These are phyloP conservation scores for Populus tomentosa DNA, from an alignment of 441 rosid species.

Conservation along the genomic window DNA sequence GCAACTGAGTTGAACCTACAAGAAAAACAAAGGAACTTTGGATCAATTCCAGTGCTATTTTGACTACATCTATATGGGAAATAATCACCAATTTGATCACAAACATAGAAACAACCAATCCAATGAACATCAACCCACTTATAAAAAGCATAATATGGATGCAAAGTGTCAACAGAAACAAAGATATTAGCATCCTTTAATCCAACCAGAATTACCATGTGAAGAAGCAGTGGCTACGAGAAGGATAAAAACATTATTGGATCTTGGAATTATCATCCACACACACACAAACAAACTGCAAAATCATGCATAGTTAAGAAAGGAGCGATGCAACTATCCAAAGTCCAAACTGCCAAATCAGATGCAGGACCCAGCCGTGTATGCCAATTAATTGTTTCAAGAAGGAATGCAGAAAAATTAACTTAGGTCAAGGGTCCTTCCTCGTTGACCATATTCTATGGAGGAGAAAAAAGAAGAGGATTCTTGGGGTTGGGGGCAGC, in stretches of 20 bases:
- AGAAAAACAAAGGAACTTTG: constrained; percentile 10
- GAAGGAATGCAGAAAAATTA: no score
- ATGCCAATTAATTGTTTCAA: no score
- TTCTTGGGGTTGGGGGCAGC: no score
- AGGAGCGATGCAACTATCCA: not conserved
- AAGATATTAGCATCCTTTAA: no score
- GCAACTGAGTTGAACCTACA: no score
- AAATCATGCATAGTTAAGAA: not conserved
- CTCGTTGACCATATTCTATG: no score
- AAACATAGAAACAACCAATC: not conserved
- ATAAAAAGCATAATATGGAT: not conserved
- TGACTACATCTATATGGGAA: not conserved
- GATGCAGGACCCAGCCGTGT: not conserved
- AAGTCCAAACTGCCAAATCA: not conserved
- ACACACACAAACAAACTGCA: not conserved
- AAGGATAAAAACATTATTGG: not conserved
- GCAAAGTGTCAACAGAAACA: no score
- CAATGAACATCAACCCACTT: not conserved
- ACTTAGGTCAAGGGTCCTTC: no score
- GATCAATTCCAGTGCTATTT: constrained; percentile 14
- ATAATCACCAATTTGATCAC: not conserved
- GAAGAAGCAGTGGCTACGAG: not conserved
- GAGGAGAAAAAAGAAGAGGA: no score
- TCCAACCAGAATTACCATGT: not conserved
- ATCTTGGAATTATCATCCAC: not conserved